phyloP scores from a whole-genome alignment of 441 rosid genomes.

The Iberis amara region DNA sequence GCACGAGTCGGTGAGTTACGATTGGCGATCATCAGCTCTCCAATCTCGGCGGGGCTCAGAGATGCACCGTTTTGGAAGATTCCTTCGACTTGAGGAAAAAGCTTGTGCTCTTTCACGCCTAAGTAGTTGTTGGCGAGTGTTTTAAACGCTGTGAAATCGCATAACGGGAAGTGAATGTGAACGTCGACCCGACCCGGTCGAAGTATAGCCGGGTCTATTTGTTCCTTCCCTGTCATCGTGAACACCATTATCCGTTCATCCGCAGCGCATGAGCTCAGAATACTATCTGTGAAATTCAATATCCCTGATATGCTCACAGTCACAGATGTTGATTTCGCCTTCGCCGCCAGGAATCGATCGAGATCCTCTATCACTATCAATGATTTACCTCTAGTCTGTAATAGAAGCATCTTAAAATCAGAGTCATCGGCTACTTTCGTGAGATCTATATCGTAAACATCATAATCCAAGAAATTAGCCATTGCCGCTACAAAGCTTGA shows the following conservation, averaged over 20 bases:
- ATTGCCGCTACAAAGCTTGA: constrained; percentile 85
- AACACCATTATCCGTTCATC: constrained; percentile 51
- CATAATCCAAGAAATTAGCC: constrained; percentile 72
- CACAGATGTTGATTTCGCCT: constrained; percentile 30
- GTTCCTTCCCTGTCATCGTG: constrained; percentile 38
- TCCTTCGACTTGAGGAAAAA: constrained; percentile 51
- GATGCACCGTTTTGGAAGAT: constrained; percentile 45
- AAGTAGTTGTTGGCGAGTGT: constrained; percentile 42
- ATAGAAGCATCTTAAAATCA: constrained; percentile 57
- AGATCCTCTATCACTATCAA: constrained; percentile 79
- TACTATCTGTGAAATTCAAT: constrained; percentile 49
- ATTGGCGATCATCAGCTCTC: constrained; percentile 52
- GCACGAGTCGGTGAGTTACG: constrained; percentile 51
- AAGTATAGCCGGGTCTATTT: constrained; percentile 35
- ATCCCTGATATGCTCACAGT: constrained; percentile 33
- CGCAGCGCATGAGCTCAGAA: constrained; percentile 43
- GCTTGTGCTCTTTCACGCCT: constrained; percentile 46
- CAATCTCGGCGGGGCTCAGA: constrained; percentile 47
- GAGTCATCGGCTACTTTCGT: constrained; percentile 54
- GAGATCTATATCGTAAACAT: constrained; percentile 80
- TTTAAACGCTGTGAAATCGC: constrained; percentile 51
- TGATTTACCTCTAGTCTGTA: constrained; percentile 57
- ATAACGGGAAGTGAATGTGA: constrained; percentile 44
- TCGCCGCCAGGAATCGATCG: constrained; percentile 51
- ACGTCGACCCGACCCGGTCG: constrained; percentile 57